Evolutionary conservation across 169 alveolate species (phyloP).

Genomic region (Cryptosporidium muris): DNA sequence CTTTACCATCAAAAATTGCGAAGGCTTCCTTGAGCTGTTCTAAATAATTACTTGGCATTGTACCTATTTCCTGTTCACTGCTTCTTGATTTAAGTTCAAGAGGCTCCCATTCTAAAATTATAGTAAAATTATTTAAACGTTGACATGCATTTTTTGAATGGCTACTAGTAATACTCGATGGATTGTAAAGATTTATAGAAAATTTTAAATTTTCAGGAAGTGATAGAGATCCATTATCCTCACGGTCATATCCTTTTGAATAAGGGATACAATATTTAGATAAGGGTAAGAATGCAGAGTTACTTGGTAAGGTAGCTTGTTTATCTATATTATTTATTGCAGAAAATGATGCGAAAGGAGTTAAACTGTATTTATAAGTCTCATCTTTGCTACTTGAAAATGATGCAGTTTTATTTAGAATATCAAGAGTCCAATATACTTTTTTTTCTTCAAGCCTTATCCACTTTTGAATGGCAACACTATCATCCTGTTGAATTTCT

Average conservation of each 20-base stretch:
- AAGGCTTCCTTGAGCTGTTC: constrained; percentile 49
- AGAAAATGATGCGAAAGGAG: constrained; percentile 27
- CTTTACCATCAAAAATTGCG: constrained; percentile 53
- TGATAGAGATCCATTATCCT: not conserved
- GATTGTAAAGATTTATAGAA: constrained; percentile 41
- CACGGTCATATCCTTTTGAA: not conserved
- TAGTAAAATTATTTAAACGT: constrained; percentile 22
- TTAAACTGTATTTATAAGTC: not conserved
- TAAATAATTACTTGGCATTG: constrained; percentile 26
- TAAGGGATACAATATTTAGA: not conserved
- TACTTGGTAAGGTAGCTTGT: not conserved
- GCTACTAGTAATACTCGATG: constrained; percentile 15
- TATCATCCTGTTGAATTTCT: constrained; percentile 72
- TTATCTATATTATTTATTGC: constrained; percentile 23
- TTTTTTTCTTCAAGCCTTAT: too few species aligned
- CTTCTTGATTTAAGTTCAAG: not conserved
- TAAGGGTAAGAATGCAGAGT: too few species aligned
- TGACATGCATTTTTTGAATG: constrained; percentile 17
- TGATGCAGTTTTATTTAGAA: not conserved
- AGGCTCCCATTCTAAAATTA: constrained; percentile 31
- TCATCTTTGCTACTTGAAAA: too few species aligned
- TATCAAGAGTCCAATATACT: constrained; percentile 28
- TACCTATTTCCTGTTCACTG: not conserved
- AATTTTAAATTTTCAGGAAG: constrained; percentile 39
- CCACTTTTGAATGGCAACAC: not conserved